phyloP scores from a whole-genome alignment of 2,329 filamentous ascomycete species.

The Pseudogymnoascus sp. region DNA sequence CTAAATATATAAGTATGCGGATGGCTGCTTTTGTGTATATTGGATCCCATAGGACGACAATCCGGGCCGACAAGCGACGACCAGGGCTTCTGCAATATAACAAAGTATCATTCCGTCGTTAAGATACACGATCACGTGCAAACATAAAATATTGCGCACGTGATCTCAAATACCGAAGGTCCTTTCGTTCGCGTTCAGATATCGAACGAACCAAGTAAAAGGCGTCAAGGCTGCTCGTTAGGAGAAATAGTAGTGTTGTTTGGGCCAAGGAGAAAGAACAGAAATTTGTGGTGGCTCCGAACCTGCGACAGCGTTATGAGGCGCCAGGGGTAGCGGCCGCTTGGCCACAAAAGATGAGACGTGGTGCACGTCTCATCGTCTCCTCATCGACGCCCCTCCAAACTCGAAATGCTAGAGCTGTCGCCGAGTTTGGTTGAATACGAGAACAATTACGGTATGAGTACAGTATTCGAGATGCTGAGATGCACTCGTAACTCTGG shows the following conservation, averaged over 20 bases:
- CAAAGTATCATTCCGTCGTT: background rate
- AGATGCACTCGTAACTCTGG: background rate
- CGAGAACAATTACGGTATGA: constrained; percentile 11
- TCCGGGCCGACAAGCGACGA: background rate
- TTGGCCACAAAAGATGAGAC: background rate
- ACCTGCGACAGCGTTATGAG: background rate
- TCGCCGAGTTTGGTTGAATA: background rate
- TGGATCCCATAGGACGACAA: background rate
- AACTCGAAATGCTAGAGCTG: constrained; percentile 2
- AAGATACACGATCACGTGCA: background rate
- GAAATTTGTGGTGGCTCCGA: background rate
- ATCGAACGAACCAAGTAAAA: background rate
- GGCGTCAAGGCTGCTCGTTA: background rate
- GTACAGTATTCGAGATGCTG: background rate
- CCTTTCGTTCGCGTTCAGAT: background rate
- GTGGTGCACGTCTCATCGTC: background rate
- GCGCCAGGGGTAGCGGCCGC: background rate
- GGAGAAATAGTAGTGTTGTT: background rate
- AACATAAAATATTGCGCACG: background rate
- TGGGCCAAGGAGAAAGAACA: background rate
- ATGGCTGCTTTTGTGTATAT: background rate
- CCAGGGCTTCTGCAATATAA: background rate
- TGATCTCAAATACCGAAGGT: background rate
- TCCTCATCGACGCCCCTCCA: constrained; percentile 4
- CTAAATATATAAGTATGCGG: background rate